Evolutionary conservation across 169 alveolate genomes (phyloP), one percentile per base, ranked within the genome.

Genomic region (Plasmodium sp.): DNA sequence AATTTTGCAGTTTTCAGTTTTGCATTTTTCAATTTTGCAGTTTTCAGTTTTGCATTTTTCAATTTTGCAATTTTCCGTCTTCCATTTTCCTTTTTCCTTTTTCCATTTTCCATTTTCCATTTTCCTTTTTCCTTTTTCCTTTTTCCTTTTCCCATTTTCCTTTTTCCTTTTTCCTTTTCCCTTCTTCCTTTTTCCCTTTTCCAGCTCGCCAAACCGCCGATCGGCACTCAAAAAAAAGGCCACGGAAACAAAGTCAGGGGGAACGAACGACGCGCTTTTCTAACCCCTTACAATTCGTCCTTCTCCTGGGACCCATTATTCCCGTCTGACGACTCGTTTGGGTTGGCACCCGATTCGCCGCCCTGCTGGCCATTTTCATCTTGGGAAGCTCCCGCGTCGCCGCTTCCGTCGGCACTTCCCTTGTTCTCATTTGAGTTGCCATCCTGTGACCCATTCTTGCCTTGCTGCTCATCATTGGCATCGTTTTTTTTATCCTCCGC

Each of bases 271-370:
- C 18, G 14, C 36, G 39, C 14, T 67, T 22, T 2, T 67, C 39
- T 16, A 7, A 67, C 77, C 45, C 14, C 58, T 86, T 27, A 86
- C 67, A 86, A 51, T 51, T 86, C 93, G 43, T 86, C 93, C 67
- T 75, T 86, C 45, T 86, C 86, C 54, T 18, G 71, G 39, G 93
- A 39, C 31, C 22, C 79, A 75, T 72, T 84, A 7, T 74, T 77
- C 2, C 41, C 62, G n/a, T 31, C 54, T 14, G 41, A 12, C 1
- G 67, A 12, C 14, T 67, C 27, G 27, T 73, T 39, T 48, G 18
- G 2, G 54, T 48, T 48, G 6, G 31, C 7, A 54, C 4, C 36
- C n/a, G 79, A 36, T 22, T 74, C 43, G 18, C 31, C 73, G 14
- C 74, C 74, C 22, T 56, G 71, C 33, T 74, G n/a, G n/a, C 14